Percentiles rank a stretch among this genome's conserved stretches.
These are phyloP conservation scores for Saitozyma sp. DNA, from an alignment of 768 basidiomycete genomes.

Conservation along the genomic window DNA sequence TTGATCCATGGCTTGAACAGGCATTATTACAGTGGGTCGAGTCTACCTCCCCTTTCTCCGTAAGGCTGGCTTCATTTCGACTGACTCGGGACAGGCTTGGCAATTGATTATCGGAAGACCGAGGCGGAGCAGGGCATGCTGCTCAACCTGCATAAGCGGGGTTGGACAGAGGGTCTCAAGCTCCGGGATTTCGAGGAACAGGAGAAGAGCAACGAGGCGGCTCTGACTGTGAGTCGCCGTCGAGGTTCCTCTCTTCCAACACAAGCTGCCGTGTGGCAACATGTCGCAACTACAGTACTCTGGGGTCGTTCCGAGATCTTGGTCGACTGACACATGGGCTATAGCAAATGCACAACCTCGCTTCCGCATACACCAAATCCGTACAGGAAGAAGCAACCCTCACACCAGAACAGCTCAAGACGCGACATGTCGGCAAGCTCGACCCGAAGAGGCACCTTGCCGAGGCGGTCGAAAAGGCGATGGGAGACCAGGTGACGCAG, in stretches of 20 bases:
- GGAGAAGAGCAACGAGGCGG: slow-evolving; percentile 84
- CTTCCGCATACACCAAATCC: slow-evolving; percentile 94
- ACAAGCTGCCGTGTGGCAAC: neutral
- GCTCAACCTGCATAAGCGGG: slow-evolving; percentile 97
- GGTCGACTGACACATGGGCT: neutral
- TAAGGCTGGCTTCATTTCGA: neutral
- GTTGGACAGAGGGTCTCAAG: slow-evolving; percentile 97
- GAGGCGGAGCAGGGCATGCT: slow-evolving; percentile 98
- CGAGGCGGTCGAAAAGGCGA: slow-evolving; percentile 95
- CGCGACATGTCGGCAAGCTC: slow-evolving; percentile 94
- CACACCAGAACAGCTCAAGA: slow-evolving; percentile 88
- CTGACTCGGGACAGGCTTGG: slow-evolving; percentile 59
- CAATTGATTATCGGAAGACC: slow-evolving; percentile 96
- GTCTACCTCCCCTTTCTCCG: neutral
- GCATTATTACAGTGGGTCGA: slow-evolving; percentile 73
- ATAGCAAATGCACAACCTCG: slow-evolving; percentile 87
- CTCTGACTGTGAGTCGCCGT: slow-evolving; percentile 74
- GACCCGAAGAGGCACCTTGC: slow-evolving; percentile 98
- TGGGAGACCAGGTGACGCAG: slow-evolving; percentile 96
- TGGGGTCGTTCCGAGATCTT: neutral
- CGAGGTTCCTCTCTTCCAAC: too few relatives aligned
- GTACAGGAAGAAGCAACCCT: slow-evolving; percentile 98
- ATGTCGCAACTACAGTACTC: neutral
- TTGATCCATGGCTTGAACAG: slow-evolving; percentile 96
- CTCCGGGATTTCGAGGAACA: slow-evolving; percentile 84